Evolutionary conservation across 2,329 filamentous ascomycete genomes (phyloP).

Genomic region (Exophiala dermatitidis): DNA sequence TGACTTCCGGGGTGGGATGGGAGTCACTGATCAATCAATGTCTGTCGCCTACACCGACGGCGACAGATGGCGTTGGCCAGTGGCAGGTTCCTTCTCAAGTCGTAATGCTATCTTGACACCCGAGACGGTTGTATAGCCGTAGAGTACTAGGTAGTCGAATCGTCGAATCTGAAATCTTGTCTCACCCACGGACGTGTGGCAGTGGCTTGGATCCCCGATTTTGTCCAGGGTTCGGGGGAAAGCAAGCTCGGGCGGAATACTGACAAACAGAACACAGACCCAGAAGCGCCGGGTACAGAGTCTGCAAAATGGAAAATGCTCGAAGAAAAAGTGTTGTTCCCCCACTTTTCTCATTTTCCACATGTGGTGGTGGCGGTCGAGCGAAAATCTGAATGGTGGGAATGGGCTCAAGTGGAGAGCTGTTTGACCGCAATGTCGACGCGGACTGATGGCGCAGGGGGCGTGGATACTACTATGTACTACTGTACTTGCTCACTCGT

Average conservation of each 20-base stretch:
- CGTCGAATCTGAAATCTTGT: neutral
- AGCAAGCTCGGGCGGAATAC: neutral
- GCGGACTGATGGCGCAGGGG: neutral
- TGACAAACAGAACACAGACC: too few species aligned
- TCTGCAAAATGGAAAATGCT: neutral
- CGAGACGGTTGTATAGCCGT: neutral
- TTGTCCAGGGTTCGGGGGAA: constrained; percentile 1
- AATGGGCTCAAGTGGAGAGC: neutral
- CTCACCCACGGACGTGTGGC: constrained; percentile 3
- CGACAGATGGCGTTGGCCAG: too few species aligned
- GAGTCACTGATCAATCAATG: too few species aligned
- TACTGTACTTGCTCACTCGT: too few species aligned
- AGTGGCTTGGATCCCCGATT: neutral
- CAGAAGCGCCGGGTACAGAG: too few species aligned
- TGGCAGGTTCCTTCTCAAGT: too few species aligned
- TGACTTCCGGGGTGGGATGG: neutral
- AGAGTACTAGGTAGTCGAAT: neutral
- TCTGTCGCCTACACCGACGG: too few species aligned
- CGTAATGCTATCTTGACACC: neutral
- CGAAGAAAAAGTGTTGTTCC: neutral
- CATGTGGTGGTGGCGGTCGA: neutral
- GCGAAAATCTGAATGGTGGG: neutral
- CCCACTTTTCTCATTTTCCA: neutral
- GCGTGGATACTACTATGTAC: neutral
- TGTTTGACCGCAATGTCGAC: neutral